Conservation (phyloP, 768 basidiomycete genomes). For the Grammothele lineata region DNA sequence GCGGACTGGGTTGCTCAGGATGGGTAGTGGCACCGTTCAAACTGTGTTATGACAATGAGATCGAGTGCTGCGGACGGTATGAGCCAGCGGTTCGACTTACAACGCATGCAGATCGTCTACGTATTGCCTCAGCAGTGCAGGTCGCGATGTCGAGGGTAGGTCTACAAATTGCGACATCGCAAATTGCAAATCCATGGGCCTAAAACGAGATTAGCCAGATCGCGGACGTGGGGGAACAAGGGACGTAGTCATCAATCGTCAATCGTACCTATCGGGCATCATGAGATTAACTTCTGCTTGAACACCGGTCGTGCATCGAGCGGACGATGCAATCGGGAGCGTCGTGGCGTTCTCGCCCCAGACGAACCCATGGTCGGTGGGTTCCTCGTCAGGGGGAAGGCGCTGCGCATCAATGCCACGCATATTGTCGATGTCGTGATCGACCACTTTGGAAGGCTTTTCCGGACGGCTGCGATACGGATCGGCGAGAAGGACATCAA, state of each 20-base stretch:
- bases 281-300: conserved; percentile 43
- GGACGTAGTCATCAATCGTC: neutral
- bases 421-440: no score
- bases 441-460: no score
- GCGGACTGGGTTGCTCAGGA: conserved; percentile 41
- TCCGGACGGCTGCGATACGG: neutral
- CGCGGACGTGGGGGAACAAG: neutral
- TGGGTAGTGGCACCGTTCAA: conserved; percentile 26
- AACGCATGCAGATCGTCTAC: conserved; percentile 34
- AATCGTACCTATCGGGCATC: conserved; percentile 51
- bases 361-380: no score
- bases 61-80: neutral
- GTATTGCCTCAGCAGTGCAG: conserved; percentile 40
- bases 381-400: no score
- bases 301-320: conserved; percentile 33
- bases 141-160: conserved; percentile 31
- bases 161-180: conserved; percentile 32
- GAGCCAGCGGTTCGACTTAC: no score
- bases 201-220: conserved; percentile 21
- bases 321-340: conserved; percentile 10
- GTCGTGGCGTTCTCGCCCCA: no score
- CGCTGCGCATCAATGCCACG: no score
- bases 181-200: conserved; percentile 57
- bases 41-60: conserved; percentile 26
- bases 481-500: conserved; percentile 17